Conservation (phyloP, 2,329 filamentous ascomycete genomes). For the Pyrenophora graminea region DNA sequence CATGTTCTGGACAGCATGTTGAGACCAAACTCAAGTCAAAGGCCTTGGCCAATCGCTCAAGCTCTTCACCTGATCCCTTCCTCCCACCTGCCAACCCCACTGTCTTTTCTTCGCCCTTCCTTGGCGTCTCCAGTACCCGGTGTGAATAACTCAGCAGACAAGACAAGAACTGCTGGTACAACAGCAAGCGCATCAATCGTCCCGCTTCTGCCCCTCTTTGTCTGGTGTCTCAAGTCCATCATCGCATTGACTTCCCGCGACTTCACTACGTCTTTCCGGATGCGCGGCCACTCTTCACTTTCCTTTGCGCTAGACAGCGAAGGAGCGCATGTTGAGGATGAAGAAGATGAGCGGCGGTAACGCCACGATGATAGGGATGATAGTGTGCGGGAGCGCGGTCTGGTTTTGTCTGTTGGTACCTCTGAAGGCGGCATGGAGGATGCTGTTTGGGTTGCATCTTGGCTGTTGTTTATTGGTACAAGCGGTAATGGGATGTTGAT, state of each 20-base stretch:
- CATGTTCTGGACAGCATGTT: no score
- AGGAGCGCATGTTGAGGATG: conserved; percentile 11
- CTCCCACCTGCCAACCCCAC: conserved; percentile 31
- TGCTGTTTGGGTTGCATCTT: conserved; percentile 4
- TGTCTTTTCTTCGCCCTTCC: conserved; percentile 17
- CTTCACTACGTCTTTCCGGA: conserved; percentile 25
- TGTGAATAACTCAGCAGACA: conserved; percentile 44
- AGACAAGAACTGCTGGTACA: conserved; percentile 40
- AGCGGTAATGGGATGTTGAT: conserved; percentile 40
- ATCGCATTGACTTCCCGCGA: conserved; percentile 28
- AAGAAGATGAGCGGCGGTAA: conserved; percentile 24
- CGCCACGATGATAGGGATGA: conserved; percentile 34
- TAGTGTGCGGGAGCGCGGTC: conserved; percentile 29
- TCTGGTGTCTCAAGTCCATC: conserved; percentile 31
- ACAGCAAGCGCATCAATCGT: conserved; percentile 43
- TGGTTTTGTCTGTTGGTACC: conserved; percentile 3
- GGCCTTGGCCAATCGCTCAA: no score
- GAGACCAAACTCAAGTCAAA: no score
- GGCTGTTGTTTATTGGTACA: conserved; percentile 14
- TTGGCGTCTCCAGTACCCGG: conserved; percentile 21
- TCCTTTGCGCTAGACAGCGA: conserved; percentile 3
- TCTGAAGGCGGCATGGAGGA: not conserved
- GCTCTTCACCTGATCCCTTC: conserved; percentile 21
- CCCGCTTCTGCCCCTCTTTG: conserved; percentile 23
- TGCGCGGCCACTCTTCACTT: conserved; percentile 25